These are phyloP conservation scores for Daldinia loculata DNA, from an alignment of 495 filamentous ascomycete genomes.

Conservation along the genomic window DNA sequence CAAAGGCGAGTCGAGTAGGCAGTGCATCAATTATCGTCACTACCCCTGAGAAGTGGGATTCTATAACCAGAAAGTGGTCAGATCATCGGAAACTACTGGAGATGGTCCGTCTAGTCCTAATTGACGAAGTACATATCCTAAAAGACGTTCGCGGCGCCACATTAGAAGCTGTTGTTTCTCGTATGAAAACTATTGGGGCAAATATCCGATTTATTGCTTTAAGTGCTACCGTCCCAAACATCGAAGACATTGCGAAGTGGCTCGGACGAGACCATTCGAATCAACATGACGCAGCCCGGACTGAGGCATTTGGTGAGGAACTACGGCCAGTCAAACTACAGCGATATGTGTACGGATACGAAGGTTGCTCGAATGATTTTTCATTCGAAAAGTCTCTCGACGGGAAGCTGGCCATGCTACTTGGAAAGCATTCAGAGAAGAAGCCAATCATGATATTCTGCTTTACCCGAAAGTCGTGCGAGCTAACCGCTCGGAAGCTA, in stretches of 20 bases:
- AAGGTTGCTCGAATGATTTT: constrained; percentile 77
- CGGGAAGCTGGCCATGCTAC: constrained; percentile 76
- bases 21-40: constrained; percentile 92
- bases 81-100: constrained; percentile 86
- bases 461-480: constrained; percentile 80
- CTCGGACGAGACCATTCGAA: constrained; percentile 78
- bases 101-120: constrained; percentile 88
- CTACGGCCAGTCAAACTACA: constrained; percentile 88
- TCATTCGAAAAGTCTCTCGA: constrained; percentile 83
- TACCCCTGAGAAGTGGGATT: constrained; percentile 99
- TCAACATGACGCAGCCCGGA: constrained; percentile 71
- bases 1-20: constrained; percentile 76
- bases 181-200: constrained; percentile 92
- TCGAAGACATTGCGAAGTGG: constrained; percentile 89
- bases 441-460: constrained; percentile 97
- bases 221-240: constrained; percentile 94
- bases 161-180: constrained; percentile 92
- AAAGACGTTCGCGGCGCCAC: constrained; percentile 90
- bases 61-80: constrained; percentile 94
- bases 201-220: constrained; percentile 90
- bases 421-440: constrained; percentile 74
- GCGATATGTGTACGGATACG: constrained; percentile 83
- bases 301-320: constrained; percentile 88
- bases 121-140: constrained; percentile 96
- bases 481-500: constrained; percentile 77